Evolutionary conservation across 1,284 basidiomycete species (phyloP).

Genomic region (Irpex sp.): DNA sequence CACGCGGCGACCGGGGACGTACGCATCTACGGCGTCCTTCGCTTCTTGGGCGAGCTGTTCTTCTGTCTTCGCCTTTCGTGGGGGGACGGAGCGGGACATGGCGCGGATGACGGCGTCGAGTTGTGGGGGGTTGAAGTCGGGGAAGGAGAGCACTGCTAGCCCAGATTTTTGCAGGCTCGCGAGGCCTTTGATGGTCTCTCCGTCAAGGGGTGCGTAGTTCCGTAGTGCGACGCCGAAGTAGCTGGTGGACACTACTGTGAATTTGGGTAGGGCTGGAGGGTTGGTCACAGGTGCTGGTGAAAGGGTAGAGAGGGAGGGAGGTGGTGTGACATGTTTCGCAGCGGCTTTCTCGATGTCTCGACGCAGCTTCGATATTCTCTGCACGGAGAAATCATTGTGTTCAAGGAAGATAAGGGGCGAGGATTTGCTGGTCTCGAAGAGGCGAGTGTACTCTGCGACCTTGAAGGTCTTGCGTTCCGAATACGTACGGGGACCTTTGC

Average conservation of each 20-base stretch:
- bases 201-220: slow-evolving; percentile 47
- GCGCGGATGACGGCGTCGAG: slow-evolving; percentile 60
- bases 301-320: slow-evolving; percentile 36
- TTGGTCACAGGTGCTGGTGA: slow-evolving; percentile 28
- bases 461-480: slow-evolving; percentile 69
- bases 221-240: slow-evolving; percentile 71
- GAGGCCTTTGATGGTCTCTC: slow-evolving; percentile 42
- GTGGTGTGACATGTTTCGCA: slow-evolving; percentile 32
- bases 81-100: slow-evolving; percentile 64
- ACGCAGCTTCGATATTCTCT: slow-evolving; percentile 58
- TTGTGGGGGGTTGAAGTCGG: slow-evolving; percentile 66
- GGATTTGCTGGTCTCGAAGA: slow-evolving; percentile 47
- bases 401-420: slow-evolving; percentile 66
- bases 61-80: slow-evolving; percentile 44
- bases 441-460: slow-evolving; percentile 65
- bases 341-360: slow-evolving; percentile 55
- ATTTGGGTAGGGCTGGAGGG: slow-evolving; percentile 32
- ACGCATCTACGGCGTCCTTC: slow-evolving; percentile 43
- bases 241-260: slow-evolving; percentile 63
- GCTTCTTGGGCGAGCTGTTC: slow-evolving; percentile 41
- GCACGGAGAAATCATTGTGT: slow-evolving; percentile 63
- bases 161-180: slow-evolving; percentile 50
- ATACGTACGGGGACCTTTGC: slow-evolving; percentile 52
- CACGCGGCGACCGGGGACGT: slow-evolving; percentile 54
- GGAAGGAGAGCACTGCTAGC: slow-evolving; percentile 62